These are phyloP conservation scores for Xanthoconium purpureum DNA, from an alignment of 768 basidiomycete genomes.

Conservation along the genomic window DNA sequence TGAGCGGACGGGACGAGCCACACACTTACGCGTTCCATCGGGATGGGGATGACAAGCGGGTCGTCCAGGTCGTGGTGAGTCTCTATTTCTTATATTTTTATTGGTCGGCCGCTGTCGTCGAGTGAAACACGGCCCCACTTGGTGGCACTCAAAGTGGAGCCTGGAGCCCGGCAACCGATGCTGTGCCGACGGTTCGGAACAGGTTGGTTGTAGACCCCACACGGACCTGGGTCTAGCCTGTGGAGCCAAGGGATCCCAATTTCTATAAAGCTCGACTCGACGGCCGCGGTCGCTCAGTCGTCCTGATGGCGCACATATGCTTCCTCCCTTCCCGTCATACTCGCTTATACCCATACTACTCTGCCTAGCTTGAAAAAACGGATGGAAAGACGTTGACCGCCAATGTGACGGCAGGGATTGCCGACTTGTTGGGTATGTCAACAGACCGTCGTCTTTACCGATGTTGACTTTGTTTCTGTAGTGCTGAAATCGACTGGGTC, in stretches of 20 bases:
- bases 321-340: not conserved
- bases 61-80: slow-evolving; percentile 57
- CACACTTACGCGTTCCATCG: slow-evolving; percentile 83
- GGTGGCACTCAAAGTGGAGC: slow-evolving; percentile 18
- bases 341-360: not conserved
- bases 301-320: not conserved
- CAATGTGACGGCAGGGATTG: slow-evolving; percentile 63
- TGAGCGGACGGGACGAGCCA: slow-evolving; percentile 41
- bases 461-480: slow-evolving; percentile 22
- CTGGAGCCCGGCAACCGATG: not conserved
- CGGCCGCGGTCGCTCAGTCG: not conserved
- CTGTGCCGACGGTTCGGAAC: slow-evolving; percentile 6
- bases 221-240: slow-evolving; percentile 19
- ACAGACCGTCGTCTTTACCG: not conserved
- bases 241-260: slow-evolving; percentile 18
- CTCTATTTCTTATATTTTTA: not conserved
- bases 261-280: slow-evolving; percentile 14
- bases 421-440: slow-evolving; percentile 73
- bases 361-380: slow-evolving; percentile 57
- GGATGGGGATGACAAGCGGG: slow-evolving; percentile 87
- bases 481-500: slow-evolving; percentile 91
- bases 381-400: slow-evolving; percentile 64
- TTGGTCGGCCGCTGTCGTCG: not conserved
- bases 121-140: slow-evolving; percentile 11
- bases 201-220: slow-evolving; percentile 12